phyloP scores from a whole-genome alignment of 2,329 filamentous ascomycete genomes.

The Rutstroemia sp. region DNA sequence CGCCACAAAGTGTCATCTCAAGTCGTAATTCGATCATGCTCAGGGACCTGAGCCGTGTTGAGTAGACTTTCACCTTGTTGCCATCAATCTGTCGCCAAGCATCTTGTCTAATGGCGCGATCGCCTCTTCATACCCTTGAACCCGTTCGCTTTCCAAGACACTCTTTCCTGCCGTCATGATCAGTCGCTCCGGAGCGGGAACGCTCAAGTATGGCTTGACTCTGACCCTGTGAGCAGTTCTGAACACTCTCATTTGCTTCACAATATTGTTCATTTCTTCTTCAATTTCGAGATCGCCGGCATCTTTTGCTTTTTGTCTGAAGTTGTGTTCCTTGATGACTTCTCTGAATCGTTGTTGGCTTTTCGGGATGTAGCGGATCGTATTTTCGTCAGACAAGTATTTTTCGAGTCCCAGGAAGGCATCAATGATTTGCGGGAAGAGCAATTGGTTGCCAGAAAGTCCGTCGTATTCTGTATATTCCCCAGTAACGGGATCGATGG shows the following conservation, averaged over 20 bases:
- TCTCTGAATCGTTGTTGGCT: slow-evolving; percentile 3
- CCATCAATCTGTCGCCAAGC: slow-evolving; percentile 1
- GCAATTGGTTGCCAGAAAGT: slow-evolving; percentile 31
- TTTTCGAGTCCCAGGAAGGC: slow-evolving; percentile 30
- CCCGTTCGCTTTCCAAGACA: slow-evolving; percentile 3
- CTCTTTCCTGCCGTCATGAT: slow-evolving; percentile 32
- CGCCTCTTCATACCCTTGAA: slow-evolving; percentile 1
- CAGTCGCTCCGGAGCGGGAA: slow-evolving; percentile 29
- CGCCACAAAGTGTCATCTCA: neutral
- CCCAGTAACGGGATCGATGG: slow-evolving; percentile 17
- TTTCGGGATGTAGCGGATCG: slow-evolving; percentile 5
- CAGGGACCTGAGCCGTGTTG: neutral
- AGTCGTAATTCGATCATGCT: neutral
- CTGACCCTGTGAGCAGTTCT: slow-evolving; percentile 28
- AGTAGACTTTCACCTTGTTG: neutral
- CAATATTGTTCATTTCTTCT: slow-evolving; percentile 24
- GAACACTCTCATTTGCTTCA: slow-evolving; percentile 30
- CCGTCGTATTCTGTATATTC: slow-evolving; percentile 29
- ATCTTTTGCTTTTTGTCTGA: neutral
- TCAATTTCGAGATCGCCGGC: slow-evolving; percentile 20
- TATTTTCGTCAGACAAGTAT: slow-evolving; percentile 25
- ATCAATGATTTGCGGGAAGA: slow-evolving; percentile 32
- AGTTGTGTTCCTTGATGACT: slow-evolving; percentile 1
- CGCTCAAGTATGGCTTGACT: slow-evolving; percentile 25
- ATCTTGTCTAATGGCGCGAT: slow-evolving; percentile 7